Evolutionary conservation across 768 basidiomycete species (phyloP), one percentile per base, ranked within the genome.

Genomic region (Naematelia aurantialba): DNA sequence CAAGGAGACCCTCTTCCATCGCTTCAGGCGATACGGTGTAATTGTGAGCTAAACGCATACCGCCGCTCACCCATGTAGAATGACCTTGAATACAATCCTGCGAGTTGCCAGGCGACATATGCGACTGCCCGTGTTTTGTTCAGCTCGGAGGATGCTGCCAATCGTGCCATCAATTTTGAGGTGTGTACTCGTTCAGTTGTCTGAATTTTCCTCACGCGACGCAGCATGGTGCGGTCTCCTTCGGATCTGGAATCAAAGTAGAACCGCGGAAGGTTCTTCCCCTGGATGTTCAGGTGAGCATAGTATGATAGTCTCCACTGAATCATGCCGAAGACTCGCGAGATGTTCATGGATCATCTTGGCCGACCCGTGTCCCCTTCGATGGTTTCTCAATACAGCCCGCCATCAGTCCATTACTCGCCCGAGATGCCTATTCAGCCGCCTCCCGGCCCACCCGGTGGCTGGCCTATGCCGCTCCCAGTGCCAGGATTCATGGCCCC

Each of bases 351-450:
- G 34, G 69, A 71, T 44, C 34, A 60, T 22, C 22, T 27, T 17
- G 67, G 65, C 4, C 55, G 67, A 53, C 49, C 67, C 2, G 60
- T 66, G 49, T 59, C 56, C 30, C 65, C 67, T 2, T 68, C 67
- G 2, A 68, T 71, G 64, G 60, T 56, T 17, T 60, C 63, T 1
- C 68, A 67, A 31, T 65, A 65, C 22, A 58, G 55, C 19, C 65
- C 65, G 3, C 57, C 56, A 24, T 53, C 42, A 34, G 24, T 13
- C 3, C 42, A 24, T 24, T 17, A 26, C 25, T 45, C 3, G 2
- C 27, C 52, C 14, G 42, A 27, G 42, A 5, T 17, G 14, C 27
- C n/a, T 5, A 31, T 52, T 42, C 13, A 26, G n/a, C 60, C 48
- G 11, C 45, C 55, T 17, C 34, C 48, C 21, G 29, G 30, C 19